Base-by-base conservation (phyloP, 352 stramenopile species). In the Globisporangium spiculum region DNA sequence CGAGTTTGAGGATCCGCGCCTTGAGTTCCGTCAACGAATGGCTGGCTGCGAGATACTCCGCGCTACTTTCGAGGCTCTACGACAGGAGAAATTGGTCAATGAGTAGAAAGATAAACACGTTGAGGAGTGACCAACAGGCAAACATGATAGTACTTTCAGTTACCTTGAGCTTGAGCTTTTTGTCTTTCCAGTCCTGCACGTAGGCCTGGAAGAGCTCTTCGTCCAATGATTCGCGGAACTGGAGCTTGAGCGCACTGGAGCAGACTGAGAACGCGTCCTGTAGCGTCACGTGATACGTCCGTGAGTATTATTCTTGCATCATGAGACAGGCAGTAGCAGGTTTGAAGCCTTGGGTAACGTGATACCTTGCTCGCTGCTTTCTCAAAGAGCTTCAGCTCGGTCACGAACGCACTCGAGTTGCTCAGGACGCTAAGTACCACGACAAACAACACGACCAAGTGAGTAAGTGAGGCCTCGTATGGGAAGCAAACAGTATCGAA, bases 121-220 rank as follows among this genome's bases (percentile, higher is more conserved):
- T 32, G 30, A 32, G 30, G 30, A 32, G 30, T 32, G 30, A 32
- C 4, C 30, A 32, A 32, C 30, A 32, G 1, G 1, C 3, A 30
- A 34, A 30, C 6, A 2, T 12, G 27, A 18, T 14, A 20, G 6
- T 41, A 10, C 9, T 41, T 41, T 3, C 4, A 22, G 14, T 41
- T 41, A 84, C 79, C 76, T 79, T 62, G 27, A 81, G 34, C 18
- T 59, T 50, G 3, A 66, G 58, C 14, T 62, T 57, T 58, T 81
- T 81, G 48, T 68, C 53, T 8, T 55, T 75, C 80, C 75, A 88
- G 57, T 91, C 82, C 16, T 75, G 54, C 7, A 84, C 59, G 54
- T 91, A 87, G 7, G 80, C 83, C 24, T 75, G 68, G 55, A 91
- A 89, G 12, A 91, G 62, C 50, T 91, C 80, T 50, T 84, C 72